These are phyloP conservation scores for Lentinula raphanica DNA, from an alignment of 768 basidiomycete genomes.

Conservation along the genomic window DNA sequence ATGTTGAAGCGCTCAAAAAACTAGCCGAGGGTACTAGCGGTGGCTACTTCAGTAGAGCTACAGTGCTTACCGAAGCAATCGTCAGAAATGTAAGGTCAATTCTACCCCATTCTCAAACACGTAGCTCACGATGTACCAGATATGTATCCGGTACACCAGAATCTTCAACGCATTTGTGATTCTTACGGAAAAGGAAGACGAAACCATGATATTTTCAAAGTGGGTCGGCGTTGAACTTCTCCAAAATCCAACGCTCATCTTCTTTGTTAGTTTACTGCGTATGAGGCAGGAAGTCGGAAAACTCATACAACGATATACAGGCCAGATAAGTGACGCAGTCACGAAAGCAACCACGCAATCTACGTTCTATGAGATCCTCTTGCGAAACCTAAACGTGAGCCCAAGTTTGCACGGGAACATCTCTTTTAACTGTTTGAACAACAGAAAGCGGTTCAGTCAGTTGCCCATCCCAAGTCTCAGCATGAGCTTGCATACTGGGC, in stretches of 20 bases:
- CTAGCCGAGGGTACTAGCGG: constrained; percentile 66
- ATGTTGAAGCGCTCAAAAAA: constrained; percentile 78
- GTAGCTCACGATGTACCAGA: constrained; percentile 28
- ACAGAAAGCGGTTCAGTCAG: constrained; percentile 63
- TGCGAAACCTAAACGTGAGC: constrained; percentile 75
- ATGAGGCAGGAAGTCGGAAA: constrained; percentile 79
- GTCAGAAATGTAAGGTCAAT: constrained; percentile 52
- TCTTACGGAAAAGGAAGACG: constrained; percentile 78
- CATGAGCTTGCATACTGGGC: constrained; percentile 85
- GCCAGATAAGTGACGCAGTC: constrained; percentile 55
- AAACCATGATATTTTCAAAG: constrained; percentile 97
- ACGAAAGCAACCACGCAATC: constrained; percentile 65
- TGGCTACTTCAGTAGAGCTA: constrained; percentile 59
- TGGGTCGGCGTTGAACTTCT: constrained; percentile 29
- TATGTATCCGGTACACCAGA: constrained; percentile 71
- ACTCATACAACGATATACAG: constrained; percentile 68
- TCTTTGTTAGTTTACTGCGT: constrained; percentile 60
- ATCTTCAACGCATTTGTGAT: constrained; percentile 82
- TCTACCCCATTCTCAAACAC: neutral
- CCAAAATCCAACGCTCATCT: neutral
- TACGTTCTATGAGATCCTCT: constrained; percentile 67
- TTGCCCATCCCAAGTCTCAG: constrained; percentile 80
- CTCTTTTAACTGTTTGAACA: neutral
- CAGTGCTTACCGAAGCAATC: constrained; percentile 60
- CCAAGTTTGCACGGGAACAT: neutral